Evolutionary conservation across 768 basidiomycete species (phyloP).

Genomic region (Mycena leptocephala): DNA sequence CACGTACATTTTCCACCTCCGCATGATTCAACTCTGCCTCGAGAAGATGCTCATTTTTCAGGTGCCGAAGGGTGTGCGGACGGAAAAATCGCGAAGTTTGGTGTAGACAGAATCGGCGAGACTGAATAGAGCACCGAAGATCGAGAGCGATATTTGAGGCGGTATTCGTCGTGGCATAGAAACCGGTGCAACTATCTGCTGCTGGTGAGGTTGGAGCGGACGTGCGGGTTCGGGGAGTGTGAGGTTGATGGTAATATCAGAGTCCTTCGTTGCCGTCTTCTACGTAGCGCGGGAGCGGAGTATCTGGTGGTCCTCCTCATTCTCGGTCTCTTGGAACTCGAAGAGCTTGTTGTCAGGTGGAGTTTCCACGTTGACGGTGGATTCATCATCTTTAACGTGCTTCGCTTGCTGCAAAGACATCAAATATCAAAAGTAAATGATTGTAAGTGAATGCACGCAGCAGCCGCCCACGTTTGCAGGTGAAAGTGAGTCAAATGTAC

Average conservation of each 20-base stretch:
- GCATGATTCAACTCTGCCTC: neutral
- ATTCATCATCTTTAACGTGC: neutral
- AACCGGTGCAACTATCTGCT: neutral
- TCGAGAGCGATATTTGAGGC: neutral
- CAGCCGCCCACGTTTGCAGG: neutral
- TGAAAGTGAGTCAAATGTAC: constrained; percentile 4
- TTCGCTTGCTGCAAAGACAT: neutral
- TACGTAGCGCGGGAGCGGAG: neutral
- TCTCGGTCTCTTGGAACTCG: too few relatives aligned
- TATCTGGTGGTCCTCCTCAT: neutral
- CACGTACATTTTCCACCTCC: neutral
- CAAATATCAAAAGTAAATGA: neutral
- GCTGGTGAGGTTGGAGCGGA: neutral
- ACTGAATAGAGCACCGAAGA: neutral
- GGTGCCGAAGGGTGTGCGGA: too few relatives aligned
- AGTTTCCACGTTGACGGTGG: neutral
- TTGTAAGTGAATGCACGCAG: neutral
- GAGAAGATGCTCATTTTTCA: neutral
- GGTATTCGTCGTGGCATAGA: neutral
- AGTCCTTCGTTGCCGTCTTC: neutral
- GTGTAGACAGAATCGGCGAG: neutral
- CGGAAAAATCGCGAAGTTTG: neutral
- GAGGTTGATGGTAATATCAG: neutral
- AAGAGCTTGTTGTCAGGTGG: too few relatives aligned
- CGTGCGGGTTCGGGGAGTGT: neutral